Evolutionary conservation across 2,329 filamentous ascomycete species (phyloP), one percentile per base, ranked within the genome.

Genomic region (Xylariales sp.): DNA sequence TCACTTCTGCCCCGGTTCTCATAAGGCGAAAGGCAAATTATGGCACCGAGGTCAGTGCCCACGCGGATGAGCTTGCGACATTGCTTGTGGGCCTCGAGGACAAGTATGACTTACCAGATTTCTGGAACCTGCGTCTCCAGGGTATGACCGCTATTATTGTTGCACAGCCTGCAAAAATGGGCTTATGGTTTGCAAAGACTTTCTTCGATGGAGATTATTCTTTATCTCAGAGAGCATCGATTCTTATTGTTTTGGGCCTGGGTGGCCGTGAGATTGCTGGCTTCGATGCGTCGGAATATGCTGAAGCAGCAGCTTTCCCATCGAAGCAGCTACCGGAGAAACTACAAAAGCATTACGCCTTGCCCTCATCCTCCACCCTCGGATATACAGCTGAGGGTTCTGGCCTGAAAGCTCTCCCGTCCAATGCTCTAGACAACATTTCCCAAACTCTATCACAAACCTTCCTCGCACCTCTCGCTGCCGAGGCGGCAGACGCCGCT

Each of bases 131-230:
- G 41, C 79, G 83, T 14, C 67, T 93, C 4, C 84, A 95, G 57
- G 81, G 83, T 12, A 83, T 98, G 68, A 81, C 96, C 30, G 85
- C 90, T 0, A 64, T 95, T 6, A 68, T 95, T 1, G 72, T 93
- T 3, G 82, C 87, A 1, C 78, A 86, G 46, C 88, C 93, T 0
- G 67, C 77, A 33, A 72, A 76, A 37, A 88, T 96, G 76, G 90
- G 81, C 0, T 85, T 80, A 12, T 94, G 88, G 84, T 87, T 94
- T 41, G 81, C 85, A 4, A 80, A 82, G 40, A 84, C 85, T 0
- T 94, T 93, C 56, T 97, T 96, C 56, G 83, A 88, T 29, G 90
- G 90, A 13, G 93, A 98, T 56, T 90, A 93, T 60, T 95, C 90
- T 0, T 68, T 97, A 25, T 78, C 83, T 0, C 91, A 97, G 57